Percentiles rank a stretch among this genome's conserved stretches.
Conservation (phyloP, 2,329 filamentous ascomycete genomes). For the Talaromyces sp. region DNA sequence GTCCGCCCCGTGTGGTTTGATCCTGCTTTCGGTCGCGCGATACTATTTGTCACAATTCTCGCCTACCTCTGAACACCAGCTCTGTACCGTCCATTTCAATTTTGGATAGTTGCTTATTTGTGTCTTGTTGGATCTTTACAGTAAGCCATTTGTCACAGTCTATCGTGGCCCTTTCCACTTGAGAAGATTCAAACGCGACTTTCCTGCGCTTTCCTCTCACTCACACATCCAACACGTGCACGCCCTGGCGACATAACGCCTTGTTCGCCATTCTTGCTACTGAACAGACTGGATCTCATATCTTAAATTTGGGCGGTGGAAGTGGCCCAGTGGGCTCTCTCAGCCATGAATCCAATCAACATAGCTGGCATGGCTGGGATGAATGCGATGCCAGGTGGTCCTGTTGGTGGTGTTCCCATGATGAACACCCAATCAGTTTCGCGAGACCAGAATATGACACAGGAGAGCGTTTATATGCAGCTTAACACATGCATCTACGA, state of each 20-base stretch:
- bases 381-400: conserved; percentile 53
- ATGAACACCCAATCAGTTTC: conserved; percentile 52
- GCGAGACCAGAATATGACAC: conserved; percentile 27
- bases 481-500: conserved; percentile 68
- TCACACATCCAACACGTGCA: neutral
- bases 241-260: neutral
- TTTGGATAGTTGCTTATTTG: neutral
- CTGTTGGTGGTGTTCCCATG: conserved; percentile 56
- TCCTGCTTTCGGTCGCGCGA: conserved; percentile 23
- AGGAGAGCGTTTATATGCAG: conserved; percentile 37
- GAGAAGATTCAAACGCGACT: neutral
- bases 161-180: neutral
- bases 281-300: conserved; percentile 25
- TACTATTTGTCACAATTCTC: neutral
- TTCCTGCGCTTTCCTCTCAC: neutral
- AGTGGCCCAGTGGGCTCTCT: conserved; percentile 35
- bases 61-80: neutral
- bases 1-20: conserved; percentile 14
- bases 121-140: neutral
- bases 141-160: neutral
- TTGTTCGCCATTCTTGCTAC: conserved; percentile 18
- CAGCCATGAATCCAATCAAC: conserved; percentile 53
- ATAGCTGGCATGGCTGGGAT: conserved; percentile 57
- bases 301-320: conserved; percentile 29
- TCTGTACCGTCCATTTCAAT: neutral